Evolutionary conservation across 257 asterid genomes (phyloP).

Genomic region (Ocimum tenuiflorum): DNA sequence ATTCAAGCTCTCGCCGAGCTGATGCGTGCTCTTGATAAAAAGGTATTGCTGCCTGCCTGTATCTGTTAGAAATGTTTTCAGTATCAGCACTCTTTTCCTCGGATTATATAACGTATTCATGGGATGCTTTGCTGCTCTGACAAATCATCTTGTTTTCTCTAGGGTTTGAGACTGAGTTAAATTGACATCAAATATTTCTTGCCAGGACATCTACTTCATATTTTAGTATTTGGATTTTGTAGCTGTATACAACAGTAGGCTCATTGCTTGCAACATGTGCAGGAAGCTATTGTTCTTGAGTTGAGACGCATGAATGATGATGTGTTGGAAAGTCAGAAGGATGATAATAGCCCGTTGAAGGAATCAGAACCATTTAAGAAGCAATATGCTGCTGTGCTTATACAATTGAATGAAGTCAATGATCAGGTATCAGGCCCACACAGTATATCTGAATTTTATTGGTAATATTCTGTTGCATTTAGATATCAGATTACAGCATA

Average conservation of each 20-base stretch:
- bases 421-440: constrained; percentile 41
- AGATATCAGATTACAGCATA: neutral
- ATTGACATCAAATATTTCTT: neutral
- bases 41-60: constrained; percentile 35
- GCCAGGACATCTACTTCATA: neutral
- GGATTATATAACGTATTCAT: neutral
- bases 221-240: constrained; percentile 9
- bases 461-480: constrained; percentile 7
- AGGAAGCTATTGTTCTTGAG: constrained; percentile 86
- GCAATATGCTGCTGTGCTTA: constrained; percentile 76
- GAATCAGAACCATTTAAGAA: constrained; percentile 72
- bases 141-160: neutral
- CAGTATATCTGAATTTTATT: constrained; percentile 4
- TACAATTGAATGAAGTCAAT: constrained; percentile 65
- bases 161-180: neutral
- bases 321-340: constrained; percentile 55
- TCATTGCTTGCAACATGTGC: constrained; percentile 29
- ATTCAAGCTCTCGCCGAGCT: constrained; percentile 77
- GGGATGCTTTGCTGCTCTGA: neutral
- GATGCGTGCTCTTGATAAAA: constrained; percentile 85
- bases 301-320: constrained; percentile 82
- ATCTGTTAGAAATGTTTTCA: neutral
- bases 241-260: constrained; percentile 2
- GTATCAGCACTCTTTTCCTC: neutral
- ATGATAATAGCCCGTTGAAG: constrained; percentile 50